Conservation (phyloP, 208 protist genomes). For the Porcisia hertigi region DNA sequence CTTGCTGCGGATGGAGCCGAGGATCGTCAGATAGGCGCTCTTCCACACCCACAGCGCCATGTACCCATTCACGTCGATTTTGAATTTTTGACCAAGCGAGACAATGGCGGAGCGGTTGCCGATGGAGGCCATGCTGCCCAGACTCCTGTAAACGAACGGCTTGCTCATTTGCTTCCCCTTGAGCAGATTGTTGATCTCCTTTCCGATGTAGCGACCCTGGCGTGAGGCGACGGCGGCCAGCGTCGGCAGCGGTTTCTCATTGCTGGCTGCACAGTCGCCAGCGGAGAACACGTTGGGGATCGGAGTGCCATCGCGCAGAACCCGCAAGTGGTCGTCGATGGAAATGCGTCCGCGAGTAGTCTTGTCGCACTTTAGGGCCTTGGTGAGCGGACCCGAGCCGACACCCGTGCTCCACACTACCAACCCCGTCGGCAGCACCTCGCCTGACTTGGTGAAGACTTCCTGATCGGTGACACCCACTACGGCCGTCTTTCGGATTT, state of each 20-base stretch:
- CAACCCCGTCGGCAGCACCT: conserved; percentile 60
- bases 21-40: conserved; percentile 85
- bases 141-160: conserved; percentile 77
- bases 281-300: conserved; percentile 82
- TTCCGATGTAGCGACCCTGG: conserved; percentile 78
- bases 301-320: conserved; percentile 64
- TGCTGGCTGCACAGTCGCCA: conserved; percentile 82
- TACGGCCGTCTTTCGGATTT: conserved; percentile 70
- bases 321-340: conserved; percentile 71
- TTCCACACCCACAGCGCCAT: conserved; percentile 85
- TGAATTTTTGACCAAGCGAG: conserved; percentile 53
- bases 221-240: conserved; percentile 84
- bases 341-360: conserved; percentile 66
- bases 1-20: conserved; percentile 80
- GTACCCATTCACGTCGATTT: conserved; percentile 74
- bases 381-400: conserved; percentile 74
- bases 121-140: conserved; percentile 82
- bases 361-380: conserved; percentile 73
- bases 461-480: conserved; percentile 71
- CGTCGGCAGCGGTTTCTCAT: conserved; percentile 60
- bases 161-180: conserved; percentile 22
- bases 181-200: conserved; percentile 60
- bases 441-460: conserved; percentile 74
- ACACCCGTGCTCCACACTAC: conserved; percentile 91
- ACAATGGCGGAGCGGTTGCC: conserved; percentile 72